Base-by-base conservation (phyloP, 306 rosid genomes). In the Hippophae gyantsensis region DNA sequence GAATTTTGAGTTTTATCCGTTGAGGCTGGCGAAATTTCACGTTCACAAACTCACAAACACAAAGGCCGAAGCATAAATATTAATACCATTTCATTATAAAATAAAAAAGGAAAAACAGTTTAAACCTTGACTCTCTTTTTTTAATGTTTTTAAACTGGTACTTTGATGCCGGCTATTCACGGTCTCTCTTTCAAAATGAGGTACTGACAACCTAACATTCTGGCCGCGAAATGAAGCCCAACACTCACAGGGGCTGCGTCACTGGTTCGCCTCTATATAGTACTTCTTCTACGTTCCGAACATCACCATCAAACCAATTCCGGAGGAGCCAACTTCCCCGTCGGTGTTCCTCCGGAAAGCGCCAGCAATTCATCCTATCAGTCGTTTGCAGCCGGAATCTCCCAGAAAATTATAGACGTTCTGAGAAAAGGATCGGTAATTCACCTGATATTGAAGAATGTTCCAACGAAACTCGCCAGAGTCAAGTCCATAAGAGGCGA, bases 161-260 rank as follows among this genome's bases (percentile, higher is more conserved):
- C 38, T 32, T 32, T 32, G 38, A 32, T 32, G 38, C 38, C 38
- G 38, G 38, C 38, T 0, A 32, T 32, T 32, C 38, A 32, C 38
- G 4, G 38, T 32, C 38, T 32, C 38, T 32, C 25, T 23, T 5
- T 48, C 8, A 1, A 49, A 0, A 13, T 12, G 72, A 6, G 69
- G 42, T 45, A 7, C 60, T 62, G 71, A 46, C 57, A 48, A 56
- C n/a, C 9, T 18, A n/a, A 41, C 44, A n/a, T 60, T 67, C 61
- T 55, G 58, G 57, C 62, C 64, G 44, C 13, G 45, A 66, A 67
- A 62, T 89, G 95, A 78, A 78, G 84, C 64, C 84, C 72, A 77
- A 72, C 69, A 12, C 73, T 11, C 76, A 49, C 69, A 42, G 73
- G 54, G 73, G 85, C 66, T 73, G 75, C 68, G 55, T 55, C 75